Base-by-base conservation (phyloP, 2,329 filamentous ascomycete species). In the Penicillium expansum region DNA sequence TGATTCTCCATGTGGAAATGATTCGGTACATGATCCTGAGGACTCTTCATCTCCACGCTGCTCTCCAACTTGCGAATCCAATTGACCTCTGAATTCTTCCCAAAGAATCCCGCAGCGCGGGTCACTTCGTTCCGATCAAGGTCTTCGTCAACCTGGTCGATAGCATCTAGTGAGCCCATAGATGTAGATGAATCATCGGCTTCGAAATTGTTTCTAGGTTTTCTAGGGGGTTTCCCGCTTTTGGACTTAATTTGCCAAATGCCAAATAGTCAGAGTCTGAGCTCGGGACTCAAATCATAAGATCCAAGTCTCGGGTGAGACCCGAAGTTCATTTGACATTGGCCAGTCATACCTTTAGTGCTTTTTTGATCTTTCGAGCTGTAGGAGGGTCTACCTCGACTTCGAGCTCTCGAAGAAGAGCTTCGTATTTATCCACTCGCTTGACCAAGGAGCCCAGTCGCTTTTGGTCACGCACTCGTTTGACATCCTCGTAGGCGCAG, bases 141-240 rank as follows among this genome's bases (percentile, higher is more conserved):
- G 55, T 79, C 77, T 57, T 78, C 75, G 8, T 76, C 70, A 5
- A 78, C 69, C 13, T 72, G 55, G 59, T 78, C 77, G 14, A 77
- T 67, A 1, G 71, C 73, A 33, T 75, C 70, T 10, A 76, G 68
- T 9, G 77, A 79, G 9, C 75, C 76, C 35, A 65, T 55, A 0
- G 67, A 69, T 8, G 61, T 60, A 0, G 65, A 64, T 8, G 65
- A 64, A 18, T 56, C 62, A 18, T 67, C 63, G 4, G 64, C 67
- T 9, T 56, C 60, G 5, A 38, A 54, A 6, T 33, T 38, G 6
- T 50, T 43, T 16, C 55, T 14, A 14, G 39, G 3, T 4, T 50
- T 48, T 11, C 56, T 10, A n/a, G 37, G 3, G 7, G 37, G 8
- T 18, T 54, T 58, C 13, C 27, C 53, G 30, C 48, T 20, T 50